A percentile compares a stretch with the other conserved stretches of the same genome.
Conservation (phyloP, 495 filamentous ascomycete species). For the Neurospora sp. region DNA sequence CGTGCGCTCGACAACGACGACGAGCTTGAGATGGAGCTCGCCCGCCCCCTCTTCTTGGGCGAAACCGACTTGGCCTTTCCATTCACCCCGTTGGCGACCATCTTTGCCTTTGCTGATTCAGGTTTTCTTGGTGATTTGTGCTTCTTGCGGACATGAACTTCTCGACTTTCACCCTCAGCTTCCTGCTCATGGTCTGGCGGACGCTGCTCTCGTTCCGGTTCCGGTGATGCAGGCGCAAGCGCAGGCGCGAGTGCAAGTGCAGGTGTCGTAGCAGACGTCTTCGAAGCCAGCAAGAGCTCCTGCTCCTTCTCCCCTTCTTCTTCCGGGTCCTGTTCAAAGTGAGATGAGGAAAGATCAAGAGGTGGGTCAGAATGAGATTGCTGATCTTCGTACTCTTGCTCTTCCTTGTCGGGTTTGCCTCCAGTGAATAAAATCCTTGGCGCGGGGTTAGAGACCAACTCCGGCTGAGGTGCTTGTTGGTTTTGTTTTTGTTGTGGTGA, state of each 20-base stretch:
- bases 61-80: conserved; percentile 17
- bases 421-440: background rate
- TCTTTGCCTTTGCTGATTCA: conserved; percentile 9
- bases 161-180: background rate
- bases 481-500: background rate
- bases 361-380: conserved; percentile 1
- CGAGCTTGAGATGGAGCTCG: conserved; percentile 17
- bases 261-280: conserved; percentile 1
- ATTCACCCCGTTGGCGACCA: conserved; percentile 10
- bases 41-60: conserved; percentile 15
- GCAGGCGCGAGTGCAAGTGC: conserved; percentile 1
- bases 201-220: conserved; percentile 1
- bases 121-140: conserved; percentile 17
- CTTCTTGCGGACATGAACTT: conserved; percentile 21
- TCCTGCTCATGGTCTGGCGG: conserved; percentile 4
- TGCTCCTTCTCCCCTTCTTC: background rate
- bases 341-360: background rate
- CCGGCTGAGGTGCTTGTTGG: background rate
- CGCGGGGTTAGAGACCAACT: background rate
- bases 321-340: background rate
- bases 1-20: conserved; percentile 26
- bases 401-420: background rate
- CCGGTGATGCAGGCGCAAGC: background rate
- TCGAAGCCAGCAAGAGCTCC: conserved; percentile 1
- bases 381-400: background rate